A percentile compares a stretch with the other conserved stretches of the same genome.
Evolutionary conservation across 495 filamentous ascomycete genomes (phyloP).

Genomic region (Cudoniella acicularis): DNA sequence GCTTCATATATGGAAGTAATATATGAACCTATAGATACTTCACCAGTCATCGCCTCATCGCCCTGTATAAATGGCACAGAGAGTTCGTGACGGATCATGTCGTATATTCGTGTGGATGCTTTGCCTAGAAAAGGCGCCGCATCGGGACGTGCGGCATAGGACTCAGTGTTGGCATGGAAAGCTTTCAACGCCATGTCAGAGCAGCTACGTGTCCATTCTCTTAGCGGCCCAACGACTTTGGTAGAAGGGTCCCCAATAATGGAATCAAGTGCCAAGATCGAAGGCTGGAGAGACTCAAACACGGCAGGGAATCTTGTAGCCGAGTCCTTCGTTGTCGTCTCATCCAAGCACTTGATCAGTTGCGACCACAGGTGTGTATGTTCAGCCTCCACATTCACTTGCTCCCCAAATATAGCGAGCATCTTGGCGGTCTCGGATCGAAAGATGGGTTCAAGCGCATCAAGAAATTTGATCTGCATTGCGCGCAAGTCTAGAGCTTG

Average conservation of each 20-base stretch:
- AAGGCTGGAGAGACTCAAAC: constrained; percentile 6
- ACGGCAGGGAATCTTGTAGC: constrained; percentile 11
- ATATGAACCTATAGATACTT: too few species aligned
- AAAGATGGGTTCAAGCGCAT: constrained; percentile 11
- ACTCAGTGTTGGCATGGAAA: not conserved
- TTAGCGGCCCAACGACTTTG: not conserved
- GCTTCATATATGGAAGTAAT: too few species aligned
- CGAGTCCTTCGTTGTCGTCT: constrained; percentile 22
- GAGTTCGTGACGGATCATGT: constrained; percentile 38
- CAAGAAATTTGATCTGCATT: constrained; percentile 20
- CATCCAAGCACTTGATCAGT: constrained; percentile 15
- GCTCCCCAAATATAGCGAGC: too few species aligned
- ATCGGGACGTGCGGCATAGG: constrained; percentile 8
- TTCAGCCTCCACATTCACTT: too few species aligned
- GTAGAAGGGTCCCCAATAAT: not conserved
- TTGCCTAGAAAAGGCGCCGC: constrained; percentile 39
- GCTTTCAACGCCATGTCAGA: not conserved
- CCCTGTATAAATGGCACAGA: constrained; percentile 31
- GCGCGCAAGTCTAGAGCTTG: constrained; percentile 42
- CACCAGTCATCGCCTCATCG: not conserved
- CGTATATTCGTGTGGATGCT: constrained; percentile 37
- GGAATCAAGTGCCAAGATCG: not conserved
- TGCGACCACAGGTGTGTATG: constrained; percentile 11
- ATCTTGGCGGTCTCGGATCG: too few species aligned
- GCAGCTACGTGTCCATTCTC: not conserved